Base-by-base conservation (phyloP, 2,329 filamentous ascomycete genomes). In the Ramularia collo-cygni region DNA sequence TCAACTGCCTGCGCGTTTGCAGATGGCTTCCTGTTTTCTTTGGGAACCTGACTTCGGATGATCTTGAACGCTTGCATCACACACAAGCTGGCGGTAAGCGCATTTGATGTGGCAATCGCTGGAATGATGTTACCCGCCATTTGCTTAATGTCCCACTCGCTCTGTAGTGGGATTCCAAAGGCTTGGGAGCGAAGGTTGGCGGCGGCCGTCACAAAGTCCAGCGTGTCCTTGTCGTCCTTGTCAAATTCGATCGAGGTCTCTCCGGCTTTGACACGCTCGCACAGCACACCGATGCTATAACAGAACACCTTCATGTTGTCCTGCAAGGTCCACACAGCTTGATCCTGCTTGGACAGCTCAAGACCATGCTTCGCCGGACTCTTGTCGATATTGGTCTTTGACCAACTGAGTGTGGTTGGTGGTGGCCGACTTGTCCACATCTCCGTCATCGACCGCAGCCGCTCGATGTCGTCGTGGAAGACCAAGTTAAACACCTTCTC, bases 81-180 rank as follows among this genome's bases (percentile, higher is more conserved):
- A 58, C 89, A 96, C 8, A 98, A 74, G 9, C 87, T 84, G 12
- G 92, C 92, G 2, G 92, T 90, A 62, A 96, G 94, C 12, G 92
- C 92, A 62, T 98, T 98, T 0, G 92, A 96, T 0, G 92, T 98
- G 4, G 92, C 92, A 59, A 98, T 98, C 2, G 92, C 92, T 1
- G 92, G 92, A 46, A 98, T 98, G 55, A 98, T 98, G 61, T 98
- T 98, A 38, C 92, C 92, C 3, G 92, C 92, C 90, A 96, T 98
- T 65, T 98, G 77, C 68, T 98, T 98, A 56, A 92, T 89, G 59
- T 96, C 89, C 58, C 96, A 98, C 43, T 93, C 87, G 15, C 88
- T 94, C 61, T 87, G 90, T 4, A 72, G 68, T 38, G 90, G 84
- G 42, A 98, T 95, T 40, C 81, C 83, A 58, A 98, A 98, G n/a